Evolutionary conservation across 768 basidiomycete genomes (phyloP).

Genomic region (Lactarius psammicola): DNA sequence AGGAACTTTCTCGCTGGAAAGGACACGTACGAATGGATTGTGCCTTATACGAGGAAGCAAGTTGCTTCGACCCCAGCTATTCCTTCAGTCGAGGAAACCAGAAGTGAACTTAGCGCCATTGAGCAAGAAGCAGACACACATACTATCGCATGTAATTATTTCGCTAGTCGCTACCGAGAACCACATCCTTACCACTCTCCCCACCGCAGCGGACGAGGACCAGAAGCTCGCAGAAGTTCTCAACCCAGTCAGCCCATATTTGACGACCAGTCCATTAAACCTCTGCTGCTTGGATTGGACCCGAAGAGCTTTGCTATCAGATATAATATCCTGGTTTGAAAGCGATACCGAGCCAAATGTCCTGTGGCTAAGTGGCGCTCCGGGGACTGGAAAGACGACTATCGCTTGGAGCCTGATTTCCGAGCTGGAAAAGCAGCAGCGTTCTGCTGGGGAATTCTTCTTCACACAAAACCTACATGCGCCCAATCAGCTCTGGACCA

Average conservation of each 20-base stretch:
- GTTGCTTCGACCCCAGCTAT: neutral
- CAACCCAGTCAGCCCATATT: conserved; percentile 10
- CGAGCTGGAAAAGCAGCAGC: conserved; percentile 18
- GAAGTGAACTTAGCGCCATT: conserved; percentile 5
- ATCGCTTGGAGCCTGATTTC: conserved; percentile 21
- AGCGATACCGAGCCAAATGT: conserved; percentile 13
- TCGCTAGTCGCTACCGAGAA: neutral
- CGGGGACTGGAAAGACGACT: conserved; percentile 24
- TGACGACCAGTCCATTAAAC: neutral
- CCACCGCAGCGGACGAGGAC: conserved; percentile 13
- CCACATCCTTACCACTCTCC: neutral
- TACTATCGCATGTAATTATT: neutral
- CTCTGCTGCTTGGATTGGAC: conserved; percentile 12
- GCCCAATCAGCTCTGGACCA: conserved; percentile 12
- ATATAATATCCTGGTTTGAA: conserved; percentile 18
- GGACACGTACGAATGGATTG: neutral
- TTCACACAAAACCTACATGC: neutral
- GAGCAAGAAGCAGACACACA: conserved; percentile 6
- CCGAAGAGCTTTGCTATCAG: neutral
- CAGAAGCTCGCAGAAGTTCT: neutral
- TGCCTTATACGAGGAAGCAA: conserved; percentile 2
- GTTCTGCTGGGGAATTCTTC: conserved; percentile 16
- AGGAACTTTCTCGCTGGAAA: conserved; percentile 19
- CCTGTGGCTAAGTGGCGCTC: conserved; percentile 24
- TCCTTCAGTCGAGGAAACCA: neutral